Base-by-base conservation (phyloP, 2,329 filamentous ascomycete species). In the Ambrosiella cleistominuta region DNA sequence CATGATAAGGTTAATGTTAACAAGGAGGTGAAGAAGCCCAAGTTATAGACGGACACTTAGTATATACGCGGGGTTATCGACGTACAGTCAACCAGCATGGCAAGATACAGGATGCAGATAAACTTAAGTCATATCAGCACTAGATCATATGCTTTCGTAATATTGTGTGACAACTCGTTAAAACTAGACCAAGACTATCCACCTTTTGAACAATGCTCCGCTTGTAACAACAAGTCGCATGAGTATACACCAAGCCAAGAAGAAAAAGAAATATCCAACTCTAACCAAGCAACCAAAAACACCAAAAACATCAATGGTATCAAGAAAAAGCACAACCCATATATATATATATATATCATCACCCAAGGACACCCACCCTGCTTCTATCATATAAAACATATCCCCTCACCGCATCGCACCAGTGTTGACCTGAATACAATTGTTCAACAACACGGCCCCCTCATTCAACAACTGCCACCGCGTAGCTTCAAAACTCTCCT, bases 381-480 rank as follows among this genome's bases (percentile, higher is more conserved):
- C 27, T 27, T 27, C 27, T 27, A 27, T 27, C 4, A 5, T 5
- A 27, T 27, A 27, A 27, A 39, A 45, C 2, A 35, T 15, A 15
- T 42, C 1, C 19, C 11, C 6, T 27, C 55, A 55, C 15, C 19
- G 45, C 37, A 60, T 49, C 12, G 44, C 56, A 13, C 68, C 69
- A 5, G 68, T 66, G 61, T 77, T 77, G 17, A 77, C 68, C 61
- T 80, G 75, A 63, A 95, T 86, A 68, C 90, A 95, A 67, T 89
- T 93, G 58, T 77, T 82, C 66, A 97, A 69, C 61, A 95, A 72
- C 19, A 80, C 84, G 38, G 86, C 85, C 40, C 88, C 91, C 70
- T 97, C 93, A 59, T 93, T 84, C 62, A 97, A 73, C 57, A 97
- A 72, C 72, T 97, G 90, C 91, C 91, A 97, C 54, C 89, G 78